These are phyloP conservation scores for Plasmopara muralis DNA, from an alignment of 352 stramenopile genomes.

Conservation along the genomic window DNA sequence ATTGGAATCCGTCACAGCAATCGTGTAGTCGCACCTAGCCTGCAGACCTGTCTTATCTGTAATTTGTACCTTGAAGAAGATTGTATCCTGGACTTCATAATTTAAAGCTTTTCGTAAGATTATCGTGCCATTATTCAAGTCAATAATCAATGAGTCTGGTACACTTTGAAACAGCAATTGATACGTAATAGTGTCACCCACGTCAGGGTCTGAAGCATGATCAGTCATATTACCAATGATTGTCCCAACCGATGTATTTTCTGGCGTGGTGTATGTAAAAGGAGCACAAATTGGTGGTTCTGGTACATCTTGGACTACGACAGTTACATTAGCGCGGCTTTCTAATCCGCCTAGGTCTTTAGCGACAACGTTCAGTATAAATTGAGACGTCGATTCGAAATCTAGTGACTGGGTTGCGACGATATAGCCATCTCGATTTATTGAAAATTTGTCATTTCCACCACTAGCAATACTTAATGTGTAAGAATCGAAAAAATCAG, in stretches of 20 bases:
- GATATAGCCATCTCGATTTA: constrained; percentile 40
- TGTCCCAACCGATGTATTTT: constrained; percentile 15
- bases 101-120: constrained; percentile 23
- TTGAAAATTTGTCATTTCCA: constrained; percentile 26
- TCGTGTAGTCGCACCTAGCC: constrained; percentile 34
- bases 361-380: constrained; percentile 34
- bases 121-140: constrained; percentile 17
- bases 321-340: constrained; percentile 16
- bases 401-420: constrained; percentile 31
- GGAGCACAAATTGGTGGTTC: constrained; percentile 33
- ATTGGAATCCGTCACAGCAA: constrained; percentile 41
- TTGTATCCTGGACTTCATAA: constrained; percentile 33
- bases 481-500: constrained; percentile 42
- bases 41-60: constrained; percentile 35
- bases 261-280: constrained; percentile 20
- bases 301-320: constrained; percentile 34
- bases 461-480: constrained; percentile 32
- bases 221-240: constrained; percentile 8
- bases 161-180: constrained; percentile 9
- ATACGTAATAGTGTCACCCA: constrained; percentile 10
- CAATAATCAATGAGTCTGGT: constrained; percentile 5
- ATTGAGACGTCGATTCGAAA: constrained; percentile 31
- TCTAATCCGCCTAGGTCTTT: constrained; percentile 35
- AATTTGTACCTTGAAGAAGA: constrained; percentile 36
- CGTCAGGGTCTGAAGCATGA: constrained; percentile 11